Evolutionary conservation across 805 yeast species (phyloP), one percentile per base, ranked within the genome.

Genomic region (Starmerella khaoyaiensis): DNA sequence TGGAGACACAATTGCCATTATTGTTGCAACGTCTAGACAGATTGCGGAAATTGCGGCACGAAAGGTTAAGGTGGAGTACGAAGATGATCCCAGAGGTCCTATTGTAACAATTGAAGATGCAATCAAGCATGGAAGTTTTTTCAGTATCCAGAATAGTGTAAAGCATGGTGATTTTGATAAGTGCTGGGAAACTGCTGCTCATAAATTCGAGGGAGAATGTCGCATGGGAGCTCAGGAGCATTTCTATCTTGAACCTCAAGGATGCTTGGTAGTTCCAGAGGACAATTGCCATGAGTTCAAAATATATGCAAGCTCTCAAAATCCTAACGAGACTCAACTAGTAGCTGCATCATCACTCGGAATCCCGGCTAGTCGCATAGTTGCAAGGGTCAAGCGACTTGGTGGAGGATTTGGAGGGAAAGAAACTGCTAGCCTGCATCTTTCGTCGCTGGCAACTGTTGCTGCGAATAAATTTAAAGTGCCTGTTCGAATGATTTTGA

Each of bases 391-490:
- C 14, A 66, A 66, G 45, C 53, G 70, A 34, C 48, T 66, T 4
- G 71, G 71, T 19, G 71, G 71, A 33, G 71, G 71, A 1, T 66
- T 66, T 45, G 71, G 71, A 18, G 71, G 71, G 33, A 66, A 66
- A 41, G 71, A 66, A 44, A 59, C 67, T 3, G 51, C 70, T 33
- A 53, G 66, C 4, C 54, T 64, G 18, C 66, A 55, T 36, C 42
- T 57, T 15, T 58, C 68, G 2, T 53, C 64, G 2, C 36, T 65
- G 23, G 63, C 65, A 1, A 59, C 65, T 6, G 52, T 65, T 8
- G 67, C 63, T 12, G 70, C 71, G 2, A 54, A 54, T 37, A 66
- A 66, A 41, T 61, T 57, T 48, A 54, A 55, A 22, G 49, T 61
- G 35, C 69, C 71, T 1, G 63, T 66, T 4, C 53, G 71, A 30